Evolutionary conservation across 495 filamentous ascomycete species (phyloP), one percentile per base, ranked within the genome.

Genomic region (Cenococcum geophilum): DNA sequence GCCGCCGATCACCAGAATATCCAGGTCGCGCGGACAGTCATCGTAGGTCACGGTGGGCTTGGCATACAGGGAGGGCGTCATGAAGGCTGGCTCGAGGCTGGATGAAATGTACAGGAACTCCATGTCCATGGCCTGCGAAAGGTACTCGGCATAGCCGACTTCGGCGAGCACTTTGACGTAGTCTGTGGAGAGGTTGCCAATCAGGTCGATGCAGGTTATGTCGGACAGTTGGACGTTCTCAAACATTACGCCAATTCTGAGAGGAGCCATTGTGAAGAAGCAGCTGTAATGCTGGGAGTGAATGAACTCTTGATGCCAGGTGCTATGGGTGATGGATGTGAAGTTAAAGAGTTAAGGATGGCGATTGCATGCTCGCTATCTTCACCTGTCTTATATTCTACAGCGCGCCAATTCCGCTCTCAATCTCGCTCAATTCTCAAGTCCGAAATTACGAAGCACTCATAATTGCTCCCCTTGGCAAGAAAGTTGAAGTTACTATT

Each of bases 91-190:
- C 11, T 58, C 37, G 12, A 65, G 53, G 18, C 52, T 55, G 10
- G 62, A 61, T n/a, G 66, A 43, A 34, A 61, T 61, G 66, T 65
- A 68, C 42, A 65, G 37, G 59, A 68, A 68, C 18, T 62, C 59
- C 48, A 63, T 68, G n/a, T 58, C 56, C 20, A n/a, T 20, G 40
- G 62, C 23, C 8, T 57, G 37, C 6, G 48, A 47, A 8, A 49
- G 35, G n/a, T 53, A 34, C n/a, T 36, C 25, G 5, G 45, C 34
- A 25, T 58, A 12, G 12, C 45, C 32, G 20, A 62, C 0, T 0
- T 8, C 10, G 9, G 55, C 11, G 27, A 64, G 23, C 37, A 55
- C 51, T 4, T 47, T n/a, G 4, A 65, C 36, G 35, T n/a, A 65
- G 21, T 62, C 37, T 1, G 48, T 37, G 48, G 62, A 65, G 11